Conservation (phyloP, 2,329 filamentous ascomycete species). For the Hypoxylon sp. region DNA sequence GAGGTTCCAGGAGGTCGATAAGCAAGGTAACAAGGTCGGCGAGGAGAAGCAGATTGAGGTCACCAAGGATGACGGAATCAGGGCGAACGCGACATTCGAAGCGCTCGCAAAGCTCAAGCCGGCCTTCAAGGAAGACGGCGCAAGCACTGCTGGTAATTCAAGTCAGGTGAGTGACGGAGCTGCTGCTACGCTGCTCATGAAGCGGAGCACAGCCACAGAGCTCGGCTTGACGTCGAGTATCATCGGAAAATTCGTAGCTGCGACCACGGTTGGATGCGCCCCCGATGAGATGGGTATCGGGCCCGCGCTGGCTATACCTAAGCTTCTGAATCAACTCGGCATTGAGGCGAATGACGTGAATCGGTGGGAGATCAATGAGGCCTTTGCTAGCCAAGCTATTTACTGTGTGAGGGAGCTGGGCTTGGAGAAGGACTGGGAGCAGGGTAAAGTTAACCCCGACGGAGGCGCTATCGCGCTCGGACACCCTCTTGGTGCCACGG, state of each 20-base stretch:
- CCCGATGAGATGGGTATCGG: conserved; percentile 97
- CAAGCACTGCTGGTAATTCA: conserved; percentile 88
- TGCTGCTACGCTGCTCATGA: conserved; percentile 86
- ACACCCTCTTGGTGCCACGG: conserved; percentile 91
- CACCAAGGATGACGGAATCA: conserved; percentile 85
- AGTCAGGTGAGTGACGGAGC: conserved; percentile 92
- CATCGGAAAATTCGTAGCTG: conserved; percentile 86
- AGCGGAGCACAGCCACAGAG: conserved; percentile 81
- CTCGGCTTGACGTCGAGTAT: conserved; percentile 79
- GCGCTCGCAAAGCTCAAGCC: conserved; percentile 86
- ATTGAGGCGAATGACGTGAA: conserved; percentile 78
- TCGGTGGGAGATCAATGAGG: conserved; percentile 95
- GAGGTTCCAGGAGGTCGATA: conserved; percentile 74
- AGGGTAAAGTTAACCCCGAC: conserved; percentile 86
- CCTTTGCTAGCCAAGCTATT: conserved; percentile 76
- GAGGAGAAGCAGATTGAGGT: conserved; percentile 76
- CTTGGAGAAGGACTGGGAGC: conserved; percentile 72
- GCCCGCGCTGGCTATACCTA: conserved; percentile 87
- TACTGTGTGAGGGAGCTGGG: conserved; percentile 81
- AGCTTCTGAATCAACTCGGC: conserved; percentile 78
- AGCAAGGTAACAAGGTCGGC: conserved; percentile 69
- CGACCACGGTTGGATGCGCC: conserved; percentile 80
- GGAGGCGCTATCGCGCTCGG: conserved; percentile 95
- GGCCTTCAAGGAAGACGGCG: conserved; percentile 82
- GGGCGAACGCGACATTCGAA: conserved; percentile 76